These are phyloP conservation scores for Aspergillus sojae DNA, from an alignment of 2,329 filamentous ascomycete species.

Conservation along the genomic window DNA sequence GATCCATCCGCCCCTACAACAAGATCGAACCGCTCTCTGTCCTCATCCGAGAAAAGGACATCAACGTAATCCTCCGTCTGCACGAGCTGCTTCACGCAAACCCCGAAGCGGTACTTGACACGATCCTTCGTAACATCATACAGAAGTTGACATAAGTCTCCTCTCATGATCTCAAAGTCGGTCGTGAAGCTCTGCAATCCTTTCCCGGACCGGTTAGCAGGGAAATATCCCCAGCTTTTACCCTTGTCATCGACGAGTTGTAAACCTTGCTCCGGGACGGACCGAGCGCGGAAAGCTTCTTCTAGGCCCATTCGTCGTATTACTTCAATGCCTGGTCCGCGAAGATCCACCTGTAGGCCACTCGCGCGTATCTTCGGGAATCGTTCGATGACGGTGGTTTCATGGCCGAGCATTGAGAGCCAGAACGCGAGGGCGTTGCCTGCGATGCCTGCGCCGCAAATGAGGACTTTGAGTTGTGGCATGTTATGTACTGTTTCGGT, in stretches of 20 bases:
- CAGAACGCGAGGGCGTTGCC: constrained; percentile 53
- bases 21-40: constrained; percentile 27
- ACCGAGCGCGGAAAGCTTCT: constrained; percentile 39
- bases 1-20: constrained; percentile 35
- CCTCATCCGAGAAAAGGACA: constrained; percentile 30
- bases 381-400: constrained; percentile 48
- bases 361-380: constrained; percentile 47
- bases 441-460: constrained; percentile 47
- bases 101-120: constrained; percentile 37
- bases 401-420: constrained; percentile 46
- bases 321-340: constrained; percentile 55
- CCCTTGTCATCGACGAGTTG: constrained; percentile 49
- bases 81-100: constrained; percentile 28
- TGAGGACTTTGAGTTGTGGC: constrained; percentile 49
- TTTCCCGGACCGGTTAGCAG: constrained; percentile 40
- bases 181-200: constrained; percentile 45
- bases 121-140: constrained; percentile 33
- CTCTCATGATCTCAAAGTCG: constrained; percentile 60
- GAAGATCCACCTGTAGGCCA: constrained; percentile 59
- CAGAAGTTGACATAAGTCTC: constrained; percentile 52
- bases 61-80: constrained; percentile 20
- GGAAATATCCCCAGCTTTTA: constrained; percentile 44
- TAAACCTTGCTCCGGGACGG: constrained; percentile 53
- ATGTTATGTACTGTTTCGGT: not conserved
- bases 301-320: constrained; percentile 58